Percentiles rank a stretch among this genome's conserved stretches.
Conservation (phyloP, 495 filamentous ascomycete species). For the Tuber borchii region DNA sequence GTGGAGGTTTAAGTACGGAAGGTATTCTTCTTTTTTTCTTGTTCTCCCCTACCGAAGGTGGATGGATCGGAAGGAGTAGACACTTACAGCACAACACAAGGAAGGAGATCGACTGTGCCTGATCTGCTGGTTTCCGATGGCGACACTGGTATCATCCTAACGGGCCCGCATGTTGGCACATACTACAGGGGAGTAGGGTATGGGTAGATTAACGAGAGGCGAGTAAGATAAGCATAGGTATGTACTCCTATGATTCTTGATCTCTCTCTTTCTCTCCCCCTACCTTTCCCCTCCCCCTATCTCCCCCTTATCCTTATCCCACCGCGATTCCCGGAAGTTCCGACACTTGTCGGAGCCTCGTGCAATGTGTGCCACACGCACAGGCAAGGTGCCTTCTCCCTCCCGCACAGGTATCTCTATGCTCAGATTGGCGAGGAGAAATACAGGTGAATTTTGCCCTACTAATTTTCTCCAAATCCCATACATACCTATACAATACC, state of each 20-base stretch:
- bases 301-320: neutral
- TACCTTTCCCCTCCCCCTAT: neutral
- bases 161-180: neutral
- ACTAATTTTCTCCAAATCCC: neutral
- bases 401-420: neutral
- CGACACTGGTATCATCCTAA: neutral
- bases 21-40: neutral
- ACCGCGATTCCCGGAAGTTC: conserved; percentile 4
- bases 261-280: neutral
- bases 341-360: neutral
- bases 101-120: neutral
- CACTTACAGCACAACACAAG: neutral
- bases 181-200: neutral
- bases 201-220: neutral
- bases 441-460: neutral
- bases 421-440: neutral
- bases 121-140: neutral
- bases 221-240: neutral
- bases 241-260: neutral
- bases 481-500: neutral
- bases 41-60: neutral
- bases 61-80: neutral
- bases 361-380: neutral
- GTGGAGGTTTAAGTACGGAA: neutral
- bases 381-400: neutral